Evolutionary conservation across 352 stramenopile species (phyloP), one percentile per base, ranked within the genome.

Genomic region (Hyaloperonospora brassicae): DNA sequence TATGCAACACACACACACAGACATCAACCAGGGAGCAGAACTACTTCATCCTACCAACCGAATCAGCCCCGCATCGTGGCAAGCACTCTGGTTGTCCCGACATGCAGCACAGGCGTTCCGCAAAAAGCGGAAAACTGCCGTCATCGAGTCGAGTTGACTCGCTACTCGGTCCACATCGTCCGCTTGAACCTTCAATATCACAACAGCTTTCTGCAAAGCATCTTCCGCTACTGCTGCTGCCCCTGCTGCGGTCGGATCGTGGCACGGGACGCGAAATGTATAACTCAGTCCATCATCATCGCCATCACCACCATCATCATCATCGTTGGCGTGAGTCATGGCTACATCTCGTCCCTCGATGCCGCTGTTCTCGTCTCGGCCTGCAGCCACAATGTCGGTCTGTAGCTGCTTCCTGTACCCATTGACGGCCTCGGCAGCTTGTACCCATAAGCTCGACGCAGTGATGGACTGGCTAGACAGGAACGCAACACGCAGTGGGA

Each of bases 241-340:
- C 6, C 65, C 8, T 34, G 27, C 27, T 34, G 27, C 27, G 4
- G 8, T 68, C 1, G 64, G 52, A 14, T 75, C 62, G 40, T 51
- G 66, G 50, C 49, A 38, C 47, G 66, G 59, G 36, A 88, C 66
- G 2, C 47, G 72, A 41, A 88, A 85, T 31, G 78, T 86, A 62
- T 88, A 93, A 38, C 78, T 66, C 12, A 90, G 55, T 2, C 82
- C 82, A 55, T 90, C 76, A 50, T 92, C 73, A 1, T 84, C 61
- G 17, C 73, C 39, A 38, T n/a, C 34, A 34, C 8, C 27, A 17
- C 17, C 17, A 17, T 84, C 61, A 22, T 75, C 39, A 38, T n/a
- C 34, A 34, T 34, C 27, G 4, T 34, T 8, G 27, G 4, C 27
- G 4, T 34, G 4, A 34, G 27, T 34, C 8, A 34, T 17, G 4